Base-by-base conservation (phyloP, 208 protist species). In the Trypanosoma scelopori region DNA sequence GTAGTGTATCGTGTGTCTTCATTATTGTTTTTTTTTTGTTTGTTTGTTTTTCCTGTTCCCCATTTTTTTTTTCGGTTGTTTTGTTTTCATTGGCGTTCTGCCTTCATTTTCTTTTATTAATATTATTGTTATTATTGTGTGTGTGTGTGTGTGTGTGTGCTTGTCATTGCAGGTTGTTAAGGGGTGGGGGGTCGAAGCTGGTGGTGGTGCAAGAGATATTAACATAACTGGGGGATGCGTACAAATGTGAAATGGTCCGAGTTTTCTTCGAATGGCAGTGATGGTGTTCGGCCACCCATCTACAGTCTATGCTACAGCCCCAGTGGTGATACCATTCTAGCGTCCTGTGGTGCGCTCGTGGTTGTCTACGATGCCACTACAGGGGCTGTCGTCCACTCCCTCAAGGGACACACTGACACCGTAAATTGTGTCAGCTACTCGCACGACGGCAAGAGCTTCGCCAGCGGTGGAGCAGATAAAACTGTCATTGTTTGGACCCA, bases 401-500 rank as follows among this genome's bases (percentile, higher is more conserved):
- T 98, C 28, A 98, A 98, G 71, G 96, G 94, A 4, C 98, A 99
- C 62, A 91, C 94, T 58, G 91, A 97, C 77, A 97, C 82, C 2
- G 93, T 98, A 15, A 94, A 97, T 78, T 84, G 78, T 71, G 87
- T 97, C 5, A 80, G 83, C 45, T 98, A 94, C 74, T 74, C 81
- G 4, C 55, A 53, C 35, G 93, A 98, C 59, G 97, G 97, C 28
- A 97, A 97, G 71, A 63, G 45, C 25, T 98, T 99, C 76, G 94
- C 93, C n/a, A 97, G 87, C 45, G 93, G 91, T 60, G 89, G 91
- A 3, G 94, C 97, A 6, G 97, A 98, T 74, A 91, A 90, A 51
- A 90, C 67, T 3, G 96, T 99, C 25, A 98, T 99, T 74, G 76
- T 99, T 23, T 99, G 97, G 97, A 94, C 91, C 1, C 86, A 65